A percentile compares a stretch with the other conserved stretches of the same genome.
These are phyloP conservation scores for Acanthamoeba castellanii DNA, from an alignment of 208 protist species.

Conservation along the genomic window DNA sequence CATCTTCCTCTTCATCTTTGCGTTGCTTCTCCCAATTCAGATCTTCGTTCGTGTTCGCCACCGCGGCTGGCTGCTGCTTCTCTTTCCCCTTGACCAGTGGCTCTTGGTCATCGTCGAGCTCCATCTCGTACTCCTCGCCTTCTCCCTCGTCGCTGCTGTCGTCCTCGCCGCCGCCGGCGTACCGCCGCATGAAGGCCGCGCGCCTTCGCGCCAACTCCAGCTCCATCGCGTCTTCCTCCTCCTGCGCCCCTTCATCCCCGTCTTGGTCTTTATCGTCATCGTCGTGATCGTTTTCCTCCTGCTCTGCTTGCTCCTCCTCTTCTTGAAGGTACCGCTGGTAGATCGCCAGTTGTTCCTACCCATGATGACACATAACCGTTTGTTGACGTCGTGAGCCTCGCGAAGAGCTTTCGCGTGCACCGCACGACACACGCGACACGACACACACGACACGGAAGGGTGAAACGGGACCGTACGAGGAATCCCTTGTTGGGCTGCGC, in stretches of 20 bases:
- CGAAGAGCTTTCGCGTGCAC: not conserved
- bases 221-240: not conserved
- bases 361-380: not conserved
- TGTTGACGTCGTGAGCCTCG: no score
- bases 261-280: not conserved
- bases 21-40: not conserved
- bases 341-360: slow-evolving; percentile 26
- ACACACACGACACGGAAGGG: not conserved
- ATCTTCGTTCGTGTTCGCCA: not conserved
- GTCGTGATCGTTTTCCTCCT: not conserved
- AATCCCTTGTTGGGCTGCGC: not conserved
- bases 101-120: not conserved
- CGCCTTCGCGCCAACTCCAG: not conserved
- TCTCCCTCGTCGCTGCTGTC: not conserved
- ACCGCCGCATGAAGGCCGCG: not conserved
- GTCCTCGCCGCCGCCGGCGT: not conserved
- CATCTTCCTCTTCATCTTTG: not conserved
- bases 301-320: not conserved
- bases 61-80: not conserved
- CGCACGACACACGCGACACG: not conserved
- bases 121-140: not conserved
- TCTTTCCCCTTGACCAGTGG: not conserved
- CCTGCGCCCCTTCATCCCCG: not conserved
- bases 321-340: not conserved
- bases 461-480: not conserved